Evolutionary conservation across 495 filamentous ascomycete genomes (phyloP).

Genomic region (Choiromyces venosus): DNA sequence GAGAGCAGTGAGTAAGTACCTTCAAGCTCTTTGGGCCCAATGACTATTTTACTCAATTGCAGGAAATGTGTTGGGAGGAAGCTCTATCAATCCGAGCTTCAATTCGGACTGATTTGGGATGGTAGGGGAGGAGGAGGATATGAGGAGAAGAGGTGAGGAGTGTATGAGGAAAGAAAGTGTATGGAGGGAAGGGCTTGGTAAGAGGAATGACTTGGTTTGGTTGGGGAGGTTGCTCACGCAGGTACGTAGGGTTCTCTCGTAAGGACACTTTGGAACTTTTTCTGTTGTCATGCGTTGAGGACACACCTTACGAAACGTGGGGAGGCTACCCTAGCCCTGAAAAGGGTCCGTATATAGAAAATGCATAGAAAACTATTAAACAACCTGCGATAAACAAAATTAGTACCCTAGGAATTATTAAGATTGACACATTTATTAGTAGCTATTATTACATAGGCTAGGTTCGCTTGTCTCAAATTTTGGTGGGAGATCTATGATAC

Average conservation of each 20-base stretch:
- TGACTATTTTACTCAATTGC: neutral
- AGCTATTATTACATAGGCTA: neutral
- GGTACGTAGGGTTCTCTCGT: neutral
- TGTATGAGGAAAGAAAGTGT: slow-evolving; percentile 1
- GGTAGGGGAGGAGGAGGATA: neutral
- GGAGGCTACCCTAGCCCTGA: slow-evolving; percentile 15
- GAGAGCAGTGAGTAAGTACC: neutral
- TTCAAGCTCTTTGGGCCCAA: neutral
- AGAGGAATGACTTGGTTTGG: slow-evolving; percentile 1
- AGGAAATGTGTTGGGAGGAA: neutral
- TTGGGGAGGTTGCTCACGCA: neutral
- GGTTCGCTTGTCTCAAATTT: neutral
- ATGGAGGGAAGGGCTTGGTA: neutral
- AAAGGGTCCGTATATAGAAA: slow-evolving; percentile 8
- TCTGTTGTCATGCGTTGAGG: slow-evolving; percentile 23
- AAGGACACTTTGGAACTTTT: neutral
- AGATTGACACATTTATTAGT: neutral
- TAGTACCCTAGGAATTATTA: neutral
- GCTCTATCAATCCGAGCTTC: neutral
- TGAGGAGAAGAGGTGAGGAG: neutral
- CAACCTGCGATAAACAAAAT: neutral
- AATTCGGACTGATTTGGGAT: neutral
- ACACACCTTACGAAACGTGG: slow-evolving; percentile 33
- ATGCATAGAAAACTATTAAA: slow-evolving; percentile 18
- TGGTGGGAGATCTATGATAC: neutral